Evolutionary conservation across 169 alveolate species (phyloP), one percentile per base, ranked within the genome.

Genomic region (Cryptosporidium andersoni): DNA sequence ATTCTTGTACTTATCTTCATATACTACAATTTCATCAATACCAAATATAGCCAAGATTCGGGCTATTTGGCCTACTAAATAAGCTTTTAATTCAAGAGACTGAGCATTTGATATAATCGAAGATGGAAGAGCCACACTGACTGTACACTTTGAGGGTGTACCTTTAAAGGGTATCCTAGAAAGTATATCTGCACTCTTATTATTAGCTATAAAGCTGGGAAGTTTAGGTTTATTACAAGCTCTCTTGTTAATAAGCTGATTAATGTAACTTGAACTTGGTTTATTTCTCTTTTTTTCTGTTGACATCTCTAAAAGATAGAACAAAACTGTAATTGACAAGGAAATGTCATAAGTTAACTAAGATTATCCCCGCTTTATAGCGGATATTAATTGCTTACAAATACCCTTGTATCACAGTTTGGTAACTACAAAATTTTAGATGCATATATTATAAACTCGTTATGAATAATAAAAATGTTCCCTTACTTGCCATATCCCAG

Each of bases 21-120:
- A 91, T n/a, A 97, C 92, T 36, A 97, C 91, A 2, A 97, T 92
- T 81, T 96, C 99, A 81, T 96, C 96, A 34, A 97, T 95, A 40
- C 95, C 94, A 89, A 94, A 96, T 34, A 96, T 94, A 1, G 97
- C 93, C 14, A 94, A 88, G 4, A 97, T 92, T 52, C 98, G 89
- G 2, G 98, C 98, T 36, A 97, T 93, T 82, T 94, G 93, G 9
- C 98, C 96, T 34, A 95, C 95, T 63, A 95, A 90, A 74, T 94
- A 92, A 3, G 98, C 95, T 56, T 94, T 81, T 53, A 95, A 82
- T 80, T 95, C 98, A 51, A 90, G 89, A 16, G 97, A 90, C 92
- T 94, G 95, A 2, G 94, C 92, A 68, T 94, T 94, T 51, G 90
- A 91, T 8, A 91, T 89, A 25, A 94, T 89, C 25, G 95, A 93